Base-by-base conservation (phyloP, 306 rosid genomes). In the Cajanus cajan region DNA sequence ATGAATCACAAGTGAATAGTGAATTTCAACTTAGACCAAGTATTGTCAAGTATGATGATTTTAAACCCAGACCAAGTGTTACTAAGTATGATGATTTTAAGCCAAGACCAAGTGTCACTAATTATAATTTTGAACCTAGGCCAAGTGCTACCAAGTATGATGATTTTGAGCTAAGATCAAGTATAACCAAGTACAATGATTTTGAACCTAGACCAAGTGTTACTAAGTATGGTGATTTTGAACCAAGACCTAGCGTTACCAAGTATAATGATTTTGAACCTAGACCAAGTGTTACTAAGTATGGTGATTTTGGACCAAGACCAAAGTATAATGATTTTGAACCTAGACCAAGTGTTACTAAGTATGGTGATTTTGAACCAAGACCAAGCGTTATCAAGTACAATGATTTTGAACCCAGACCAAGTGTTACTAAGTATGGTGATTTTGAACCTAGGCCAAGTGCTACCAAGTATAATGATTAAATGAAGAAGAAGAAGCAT, bases 241-340 rank as follows among this genome's bases (percentile, higher is more conserved):
- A 72, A 21, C 66, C 15, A 0, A n/a, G 8, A 0, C 4, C 28
- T 28, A 55, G 22, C 5, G 0, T 2, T 24, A 57, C 0, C 2
- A 57, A 24, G 8, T 11, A 61, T 0, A 10, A 0, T 9, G 68
- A 77, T 8, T 77, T 77, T 11, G 82, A 68, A 7, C 59, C 75
- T 0, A 76, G 44, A 0, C 82, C 80, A 0, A 74, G 19, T 3
- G 2, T 15, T 0, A 1, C 75, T 0, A 10, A 19, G 0, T 74
- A 82, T 1, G 40, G n/a, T n/a, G n/a, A n/a, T n/a, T n/a, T n/a
- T n/a, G n/a, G n/a, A n/a, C n/a, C n/a, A n/a, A n/a, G n/a, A n/a
- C n/a, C n/a, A n/a, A n/a, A n/a, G n/a, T n/a, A n/a, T n/a, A n/a
- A 11, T 39, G 80, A 87, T 4, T 76, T 82, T 21, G 80, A 80